Evolutionary conservation across 148 eudicot species (phyloP).

Genomic region (Chenopodium album): DNA sequence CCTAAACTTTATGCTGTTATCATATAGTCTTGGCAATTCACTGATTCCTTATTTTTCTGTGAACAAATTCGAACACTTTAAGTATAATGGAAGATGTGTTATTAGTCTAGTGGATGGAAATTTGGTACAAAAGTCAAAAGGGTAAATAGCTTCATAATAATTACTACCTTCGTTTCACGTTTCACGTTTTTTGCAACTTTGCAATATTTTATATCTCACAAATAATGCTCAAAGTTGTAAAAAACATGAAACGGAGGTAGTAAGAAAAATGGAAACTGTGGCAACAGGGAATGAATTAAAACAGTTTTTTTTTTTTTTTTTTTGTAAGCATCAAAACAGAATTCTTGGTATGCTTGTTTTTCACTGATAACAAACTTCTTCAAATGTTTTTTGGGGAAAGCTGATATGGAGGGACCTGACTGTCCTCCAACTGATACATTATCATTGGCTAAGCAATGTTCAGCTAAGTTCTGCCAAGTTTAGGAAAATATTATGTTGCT

Average conservation of each 20-base stretch:
- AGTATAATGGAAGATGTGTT: not conserved
- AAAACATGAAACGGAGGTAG: too few species aligned
- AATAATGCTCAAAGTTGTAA: too few species aligned
- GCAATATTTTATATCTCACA: too few species aligned
- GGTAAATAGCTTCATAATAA: not conserved
- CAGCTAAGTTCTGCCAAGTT: not conserved
- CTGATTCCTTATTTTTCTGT: not conserved
- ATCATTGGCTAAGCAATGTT: not conserved
- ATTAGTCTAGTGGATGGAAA: not conserved
- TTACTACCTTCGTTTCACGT: too few species aligned
- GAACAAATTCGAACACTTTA: not conserved
- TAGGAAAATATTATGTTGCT: not conserved
- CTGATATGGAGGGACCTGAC: not conserved
- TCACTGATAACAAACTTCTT: not conserved
- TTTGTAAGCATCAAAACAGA: not conserved
- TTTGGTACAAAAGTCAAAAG: too few species aligned
- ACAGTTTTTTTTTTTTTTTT: not conserved
- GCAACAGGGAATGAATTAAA: too few species aligned
- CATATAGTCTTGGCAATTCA: not conserved
- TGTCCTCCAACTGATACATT: not conserved
- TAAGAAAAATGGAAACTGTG: too few species aligned
- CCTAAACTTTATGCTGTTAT: not conserved
- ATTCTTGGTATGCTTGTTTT: not conserved
- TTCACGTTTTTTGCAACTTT: too few species aligned
- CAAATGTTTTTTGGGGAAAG: not conserved